These are phyloP conservation scores for Teunomyces barrocoloradensis DNA, from an alignment of 805 yeast species.

Conservation along the genomic window DNA sequence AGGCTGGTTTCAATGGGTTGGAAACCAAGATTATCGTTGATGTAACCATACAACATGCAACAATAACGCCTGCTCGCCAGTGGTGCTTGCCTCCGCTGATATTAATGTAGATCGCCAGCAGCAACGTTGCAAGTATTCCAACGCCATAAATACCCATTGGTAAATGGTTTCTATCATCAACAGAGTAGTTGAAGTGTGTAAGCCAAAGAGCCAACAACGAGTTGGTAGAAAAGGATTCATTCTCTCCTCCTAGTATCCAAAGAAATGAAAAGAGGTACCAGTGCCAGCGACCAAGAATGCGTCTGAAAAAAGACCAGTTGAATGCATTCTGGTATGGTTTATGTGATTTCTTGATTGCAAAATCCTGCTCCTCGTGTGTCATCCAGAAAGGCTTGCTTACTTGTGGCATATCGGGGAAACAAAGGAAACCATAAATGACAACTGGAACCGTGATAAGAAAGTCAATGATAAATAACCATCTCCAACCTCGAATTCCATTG, in stretches of 20 bases:
- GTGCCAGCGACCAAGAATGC: conserved; percentile 50
- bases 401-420: conserved; percentile 61
- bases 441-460: conserved; percentile 58
- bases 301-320: conserved; percentile 34
- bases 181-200: conserved; percentile 37
- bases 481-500: conserved; percentile 49
- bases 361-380: conserved; percentile 36
- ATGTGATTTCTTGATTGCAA: conserved; percentile 29
- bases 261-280: conserved; percentile 53
- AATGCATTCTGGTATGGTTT: conserved; percentile 25
- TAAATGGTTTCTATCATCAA: conserved; percentile 46
- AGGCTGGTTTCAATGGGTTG: conserved; percentile 34
- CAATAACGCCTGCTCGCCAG: conserved; percentile 49
- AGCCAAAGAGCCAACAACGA: conserved; percentile 50
- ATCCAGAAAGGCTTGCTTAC: conserved; percentile 34
- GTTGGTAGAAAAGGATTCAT: conserved; percentile 46
- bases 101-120: conserved; percentile 44
- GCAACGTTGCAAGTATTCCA: conserved; percentile 46
- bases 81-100: conserved; percentile 43
- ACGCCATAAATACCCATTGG: conserved; percentile 57
- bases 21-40: conserved; percentile 47
- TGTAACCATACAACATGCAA: conserved; percentile 41
- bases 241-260: conserved; percentile 53
- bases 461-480: conserved; percentile 55
- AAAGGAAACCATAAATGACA: conserved; percentile 52